Evolutionary conservation across 352 stramenopile species (phyloP).

Genomic region (Peronospora belbahrii): DNA sequence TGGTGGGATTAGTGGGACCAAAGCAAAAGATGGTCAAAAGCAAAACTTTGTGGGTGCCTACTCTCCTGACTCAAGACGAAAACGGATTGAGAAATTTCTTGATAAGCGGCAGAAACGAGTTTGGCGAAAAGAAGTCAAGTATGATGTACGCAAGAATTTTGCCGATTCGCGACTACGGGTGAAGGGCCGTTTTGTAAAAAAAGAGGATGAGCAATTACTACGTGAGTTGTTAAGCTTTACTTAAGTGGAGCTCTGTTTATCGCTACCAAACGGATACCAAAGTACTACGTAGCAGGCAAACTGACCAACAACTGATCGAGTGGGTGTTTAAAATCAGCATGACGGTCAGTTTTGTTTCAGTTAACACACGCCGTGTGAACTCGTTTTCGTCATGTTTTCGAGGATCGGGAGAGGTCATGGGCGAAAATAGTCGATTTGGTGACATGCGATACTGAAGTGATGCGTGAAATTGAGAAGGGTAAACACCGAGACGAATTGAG

Average conservation of each 20-base stretch:
- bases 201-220: slow-evolving; percentile 92
- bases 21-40: slow-evolving; percentile 57
- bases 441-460: slow-evolving; percentile 4
- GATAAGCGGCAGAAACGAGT: slow-evolving; percentile 94
- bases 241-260: slow-evolving; percentile 21
- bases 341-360: slow-evolving; percentile 2
- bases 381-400: slow-evolving; percentile 1
- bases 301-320: slow-evolving; percentile 5
- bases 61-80: slow-evolving; percentile 88
- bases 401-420: background rate
- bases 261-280: slow-evolving; percentile 9
- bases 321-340: slow-evolving; percentile 1
- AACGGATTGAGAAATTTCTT: slow-evolving; percentile 91
- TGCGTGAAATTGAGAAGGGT: slow-evolving; percentile 7
- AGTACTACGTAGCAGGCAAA: slow-evolving; percentile 4
- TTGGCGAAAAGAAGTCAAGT: slow-evolving; percentile 95
- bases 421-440: background rate
- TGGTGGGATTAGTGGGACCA: slow-evolving; percentile 26
- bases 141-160: slow-evolving; percentile 98
- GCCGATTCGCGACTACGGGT: slow-evolving; percentile 94
- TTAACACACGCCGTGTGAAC: background rate
- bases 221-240: slow-evolving; percentile 78
- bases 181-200: slow-evolving; percentile 97
- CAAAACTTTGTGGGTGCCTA: slow-evolving; percentile 91
- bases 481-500: slow-evolving; percentile 1